A percentile compares a stretch with the other conserved stretches of the same genome.
These are phyloP conservation scores for Blepharisma japonicum DNA, from an alignment of 73 alveolate species.

Conservation along the genomic window DNA sequence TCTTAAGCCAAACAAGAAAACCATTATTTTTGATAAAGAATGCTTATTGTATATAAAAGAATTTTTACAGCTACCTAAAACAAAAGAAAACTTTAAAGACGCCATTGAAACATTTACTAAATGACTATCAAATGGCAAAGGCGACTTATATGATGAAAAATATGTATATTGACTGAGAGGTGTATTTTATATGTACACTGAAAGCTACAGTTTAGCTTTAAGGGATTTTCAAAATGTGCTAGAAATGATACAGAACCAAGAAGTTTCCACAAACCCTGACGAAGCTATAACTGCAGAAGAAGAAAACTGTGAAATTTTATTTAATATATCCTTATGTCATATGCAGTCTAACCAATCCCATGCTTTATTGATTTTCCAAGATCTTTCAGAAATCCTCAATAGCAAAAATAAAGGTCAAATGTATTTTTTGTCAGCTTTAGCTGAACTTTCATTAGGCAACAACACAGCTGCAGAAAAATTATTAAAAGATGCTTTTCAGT, in stretches of 20 bases:
- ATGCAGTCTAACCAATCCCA: neutral
- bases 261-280: neutral
- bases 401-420: slow-evolving; percentile 26
- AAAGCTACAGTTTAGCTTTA: neutral
- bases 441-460: neutral
- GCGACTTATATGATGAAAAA: neutral
- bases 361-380: neutral
- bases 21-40: too few relatives aligned
- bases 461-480: neutral
- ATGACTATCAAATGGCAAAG: neutral
- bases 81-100: neutral
- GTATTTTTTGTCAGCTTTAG: neutral
- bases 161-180: slow-evolving; percentile 1
- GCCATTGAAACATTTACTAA: neutral
- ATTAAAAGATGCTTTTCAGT: slow-evolving; percentile 27
- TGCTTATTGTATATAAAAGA: too few relatives aligned
- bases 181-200: neutral
- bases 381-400: slow-evolving; percentile 14
- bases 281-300: slow-evolving; percentile 22
- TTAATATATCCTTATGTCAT: neutral
- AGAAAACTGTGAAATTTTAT: slow-evolving; percentile 27
- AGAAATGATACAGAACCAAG: slow-evolving; percentile 16
- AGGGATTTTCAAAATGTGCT: neutral
- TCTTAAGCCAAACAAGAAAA: too few relatives aligned
- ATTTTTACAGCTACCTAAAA: too few relatives aligned